A percentile compares a stretch with the other conserved stretches of the same genome.
Conservation (phyloP, 2,329 filamentous ascomycete genomes). For the Cladophialophora psammophila region DNA sequence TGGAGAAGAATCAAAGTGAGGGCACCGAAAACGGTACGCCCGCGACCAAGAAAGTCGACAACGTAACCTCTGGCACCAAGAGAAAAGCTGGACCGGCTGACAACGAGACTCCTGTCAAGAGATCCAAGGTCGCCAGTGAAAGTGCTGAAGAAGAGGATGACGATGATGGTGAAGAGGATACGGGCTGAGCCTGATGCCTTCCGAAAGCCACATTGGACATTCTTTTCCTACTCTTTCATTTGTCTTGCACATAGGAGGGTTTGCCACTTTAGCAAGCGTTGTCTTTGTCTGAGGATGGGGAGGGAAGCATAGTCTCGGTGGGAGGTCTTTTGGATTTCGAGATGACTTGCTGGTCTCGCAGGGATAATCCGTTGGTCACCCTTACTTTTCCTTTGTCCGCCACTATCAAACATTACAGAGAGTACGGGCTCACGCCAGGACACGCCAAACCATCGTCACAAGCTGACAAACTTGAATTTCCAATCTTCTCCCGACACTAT, state of each 20-base stretch:
- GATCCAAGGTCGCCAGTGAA: constrained; percentile 57
- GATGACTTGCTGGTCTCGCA: constrained; percentile 37
- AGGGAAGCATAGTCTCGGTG: constrained; percentile 27
- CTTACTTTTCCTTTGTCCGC: constrained; percentile 33
- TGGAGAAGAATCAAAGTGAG: constrained; percentile 68
- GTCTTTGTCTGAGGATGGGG: constrained; percentile 33
- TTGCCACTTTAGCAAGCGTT: constrained; percentile 42
- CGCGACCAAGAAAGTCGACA: constrained; percentile 44
- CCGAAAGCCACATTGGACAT: constrained; percentile 6
- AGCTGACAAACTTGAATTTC: constrained; percentile 15
- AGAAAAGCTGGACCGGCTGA: constrained; percentile 59
- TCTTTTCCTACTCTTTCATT: constrained; percentile 30
- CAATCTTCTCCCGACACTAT: constrained; percentile 16
- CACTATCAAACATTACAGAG: constrained; percentile 35
- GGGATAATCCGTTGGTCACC: constrained; percentile 30
- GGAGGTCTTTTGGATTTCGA: constrained; percentile 30
- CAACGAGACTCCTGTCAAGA: constrained; percentile 57
- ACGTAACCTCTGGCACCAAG: constrained; percentile 52
- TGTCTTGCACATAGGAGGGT: constrained; percentile 33
- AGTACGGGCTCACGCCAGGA: constrained; percentile 40
- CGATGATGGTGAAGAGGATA: constrained; percentile 61
- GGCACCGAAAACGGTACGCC: constrained; percentile 44
- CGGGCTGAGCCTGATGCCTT: constrained; percentile 25
- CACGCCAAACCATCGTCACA: constrained; percentile 29
- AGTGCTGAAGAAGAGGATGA: constrained; percentile 62